A percentile compares a stretch with the other conserved stretches of the same genome.
Evolutionary conservation across 805 yeast species (phyloP).

Genomic region (Yarrowia keelungensis): DNA sequence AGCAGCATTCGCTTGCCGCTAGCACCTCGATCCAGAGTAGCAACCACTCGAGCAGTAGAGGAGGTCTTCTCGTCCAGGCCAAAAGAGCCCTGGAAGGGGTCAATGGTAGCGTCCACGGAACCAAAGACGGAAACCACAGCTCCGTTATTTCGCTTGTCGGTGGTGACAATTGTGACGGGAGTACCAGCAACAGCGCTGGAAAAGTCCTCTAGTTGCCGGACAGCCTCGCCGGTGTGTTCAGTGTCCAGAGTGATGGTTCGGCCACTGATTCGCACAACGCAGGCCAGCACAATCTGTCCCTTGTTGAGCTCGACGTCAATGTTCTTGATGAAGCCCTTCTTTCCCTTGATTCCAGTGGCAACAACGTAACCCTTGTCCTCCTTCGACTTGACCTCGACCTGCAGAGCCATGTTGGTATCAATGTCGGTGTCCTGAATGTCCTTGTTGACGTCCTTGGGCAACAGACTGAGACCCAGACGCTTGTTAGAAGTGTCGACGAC

Average conservation of each 20-base stretch:
- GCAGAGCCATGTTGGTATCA: slow-evolving; percentile 66
- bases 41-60: slow-evolving; percentile 73
- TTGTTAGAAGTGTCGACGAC: slow-evolving; percentile 70
- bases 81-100: slow-evolving; percentile 67
- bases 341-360: slow-evolving; percentile 65
- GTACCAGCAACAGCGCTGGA: slow-evolving; percentile 87
- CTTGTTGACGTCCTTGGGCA: slow-evolving; percentile 75
- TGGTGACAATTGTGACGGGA: slow-evolving; percentile 72
- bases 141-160: slow-evolving; percentile 67
- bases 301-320: slow-evolving; percentile 67
- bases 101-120: slow-evolving; percentile 72
- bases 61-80: slow-evolving; percentile 71
- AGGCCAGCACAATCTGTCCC: slow-evolving; percentile 76
- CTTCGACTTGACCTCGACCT: slow-evolving; percentile 75
- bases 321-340: slow-evolving; percentile 66
- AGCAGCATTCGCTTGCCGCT: slow-evolving; percentile 66
- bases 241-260: slow-evolving; percentile 68
- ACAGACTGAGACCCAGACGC: slow-evolving; percentile 72
- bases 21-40: slow-evolving; percentile 58
- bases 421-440: slow-evolving; percentile 57
- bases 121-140: slow-evolving; percentile 77
- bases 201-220: slow-evolving; percentile 66
- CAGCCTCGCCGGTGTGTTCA: slow-evolving; percentile 53
- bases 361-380: slow-evolving; percentile 93
- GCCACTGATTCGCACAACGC: slow-evolving; percentile 59